Base-by-base conservation (phyloP, 1,284 basidiomycete genomes). In the Meira miltonrushii region DNA sequence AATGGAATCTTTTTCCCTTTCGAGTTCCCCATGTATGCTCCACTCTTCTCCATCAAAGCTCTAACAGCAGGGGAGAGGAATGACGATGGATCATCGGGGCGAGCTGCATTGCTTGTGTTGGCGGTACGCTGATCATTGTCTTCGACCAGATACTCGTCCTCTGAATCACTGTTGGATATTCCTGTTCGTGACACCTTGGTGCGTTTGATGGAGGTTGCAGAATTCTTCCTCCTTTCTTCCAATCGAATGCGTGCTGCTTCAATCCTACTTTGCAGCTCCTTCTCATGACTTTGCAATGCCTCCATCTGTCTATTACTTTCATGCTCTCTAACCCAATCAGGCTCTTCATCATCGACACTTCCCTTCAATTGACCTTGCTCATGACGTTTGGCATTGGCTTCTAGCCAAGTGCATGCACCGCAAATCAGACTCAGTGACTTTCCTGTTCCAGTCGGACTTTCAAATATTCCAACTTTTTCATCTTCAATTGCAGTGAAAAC, bases 401-500 rank as follows among this genome's bases (percentile, higher is more conserved):
- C 43, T 0, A 81, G 64, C 75, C 78, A 81, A 4, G 78, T 75
- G 4, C 81, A 69, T 0, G 78, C 71, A 6, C 77, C 74, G 62
- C 79, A 81, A 55, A 81, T 79, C 48, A 81, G 61, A 13, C 76
- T 79, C 0, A 81, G 72, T 2, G 80, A 80, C 60, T 81, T 81
- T 47, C 80, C 80, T 11, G 81, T 82, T 8, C 81, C 81, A 2
- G 81, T 82, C 1, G 81, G 81, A 51, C 79, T 80, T 61, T 82
- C 81, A 49, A 81, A 78, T 48, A 97, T 88, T 1, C 90, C 86
- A 9, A 95, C 78, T 84, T 88, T 78, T 71, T 82, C 52, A 4
- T 79, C 66, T 74, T 96, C 92, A 54, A 96, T 88, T 0, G 88
- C 84, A 1, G 82, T 71, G 75, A 94, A 97, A 3, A 97, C 81